Conservation (phyloP, 2,329 filamentous ascomycete species). For the Microsporum canis region DNA sequence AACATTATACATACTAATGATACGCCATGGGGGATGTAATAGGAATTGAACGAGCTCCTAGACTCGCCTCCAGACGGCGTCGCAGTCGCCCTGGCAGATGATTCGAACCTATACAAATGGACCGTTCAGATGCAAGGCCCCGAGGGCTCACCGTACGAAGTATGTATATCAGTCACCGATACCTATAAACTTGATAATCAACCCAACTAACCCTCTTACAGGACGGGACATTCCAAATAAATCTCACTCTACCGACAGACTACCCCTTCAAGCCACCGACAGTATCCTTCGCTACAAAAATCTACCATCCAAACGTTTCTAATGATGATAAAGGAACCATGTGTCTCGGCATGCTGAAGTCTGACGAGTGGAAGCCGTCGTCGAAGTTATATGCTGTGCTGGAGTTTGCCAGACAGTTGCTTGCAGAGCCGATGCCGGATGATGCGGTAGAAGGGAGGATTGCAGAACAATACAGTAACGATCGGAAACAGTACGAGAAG, state of each 20-base stretch:
- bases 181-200: not conserved
- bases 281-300: slow-evolving; percentile 96
- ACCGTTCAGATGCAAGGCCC: slow-evolving; percentile 56
- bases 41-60: slow-evolving; percentile 53
- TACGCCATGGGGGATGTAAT: not conserved
- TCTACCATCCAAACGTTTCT: slow-evolving; percentile 92
- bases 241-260: slow-evolving; percentile 73
- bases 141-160: slow-evolving; percentile 52
- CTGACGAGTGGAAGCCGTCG: slow-evolving; percentile 85
- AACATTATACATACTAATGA: not conserved
- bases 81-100: slow-evolving; percentile 46
- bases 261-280: slow-evolving; percentile 99
- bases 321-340: slow-evolving; percentile 77
- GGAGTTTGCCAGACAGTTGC: slow-evolving; percentile 60
- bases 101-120: slow-evolving; percentile 58
- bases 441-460: slow-evolving; percentile 81
- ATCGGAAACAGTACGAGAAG: slow-evolving; percentile 60
- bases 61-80: slow-evolving; percentile 47
- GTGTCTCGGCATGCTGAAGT: slow-evolving; percentile 72
- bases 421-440: slow-evolving; percentile 73
- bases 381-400: slow-evolving; percentile 66
- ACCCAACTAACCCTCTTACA: slow-evolving; percentile 21
- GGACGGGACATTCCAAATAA: slow-evolving; percentile 63
- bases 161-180: slow-evolving; percentile 25
- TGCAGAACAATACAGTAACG: slow-evolving; percentile 67